Base-by-base conservation (phyloP, 2,329 filamentous ascomycete species). In the Tolypocladium pustulatum region DNA sequence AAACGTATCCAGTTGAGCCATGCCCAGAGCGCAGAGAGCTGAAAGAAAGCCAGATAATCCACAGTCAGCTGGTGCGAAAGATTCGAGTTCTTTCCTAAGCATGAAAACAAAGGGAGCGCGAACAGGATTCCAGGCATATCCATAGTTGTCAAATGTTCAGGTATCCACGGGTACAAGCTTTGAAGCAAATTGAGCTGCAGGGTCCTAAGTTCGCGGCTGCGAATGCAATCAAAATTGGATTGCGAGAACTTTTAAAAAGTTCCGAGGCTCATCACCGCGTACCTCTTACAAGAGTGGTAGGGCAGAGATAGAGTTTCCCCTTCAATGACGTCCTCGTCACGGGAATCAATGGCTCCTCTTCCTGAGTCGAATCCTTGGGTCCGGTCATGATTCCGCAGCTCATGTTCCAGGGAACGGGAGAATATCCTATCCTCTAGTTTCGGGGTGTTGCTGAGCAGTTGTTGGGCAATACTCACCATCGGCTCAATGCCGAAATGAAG, bases 141-240 rank as follows among this genome's bases (percentile, higher is more conserved):
- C 57, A 32, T 41, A 22, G 36, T 51, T 34, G 54, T 30, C 36
- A 38, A n/a, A 53, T 32, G 36, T 38, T 51, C 22, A 17, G 8
- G 25, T 22, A 43, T 40, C 34, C 46, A 54, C 34, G 20, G 54
- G 49, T 53, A 53, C 49, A 53, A 53, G 49, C 49, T 22, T 52
- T 53, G 30, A 53, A 53, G 49, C 49, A 53, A 36, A 34, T 38
- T 30, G 25, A 43, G 46, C 22, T 54, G 52, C 25, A 36, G 52
- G 9, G 17, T 41, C 54, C 46, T 30, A 51, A 43, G 58, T n/a
- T 63, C 63, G 63, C 63, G 63, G 63, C 43, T 61, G 63, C 63
- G 63, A 60, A 62, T 59, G 61, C 63, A 65, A 65, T 65, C 62
- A 60, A 57, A 60, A 61, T 62, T 60, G 55, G 61, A 65, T 65